phyloP scores from a whole-genome alignment of 2,329 filamentous ascomycete genomes.

The Penicillium sp. region DNA sequence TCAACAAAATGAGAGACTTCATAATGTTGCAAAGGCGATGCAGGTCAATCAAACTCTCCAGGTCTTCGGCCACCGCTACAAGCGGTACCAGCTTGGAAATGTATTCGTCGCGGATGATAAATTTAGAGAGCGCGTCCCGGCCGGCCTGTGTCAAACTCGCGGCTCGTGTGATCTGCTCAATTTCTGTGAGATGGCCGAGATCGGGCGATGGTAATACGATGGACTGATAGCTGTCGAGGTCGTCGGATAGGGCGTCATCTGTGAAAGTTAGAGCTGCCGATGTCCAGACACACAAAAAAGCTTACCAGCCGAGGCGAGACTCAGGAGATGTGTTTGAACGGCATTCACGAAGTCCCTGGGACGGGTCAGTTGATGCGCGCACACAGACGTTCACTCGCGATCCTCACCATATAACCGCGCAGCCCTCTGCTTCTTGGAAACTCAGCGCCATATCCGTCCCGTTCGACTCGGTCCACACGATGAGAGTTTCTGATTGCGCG shows the following conservation, averaged over 20 bases:
- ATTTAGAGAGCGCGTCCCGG: constrained; percentile 84
- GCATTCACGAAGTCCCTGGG: constrained; percentile 85
- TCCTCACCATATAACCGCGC: constrained; percentile 80
- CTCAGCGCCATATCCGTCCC: constrained; percentile 96
- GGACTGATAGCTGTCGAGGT: constrained; percentile 72
- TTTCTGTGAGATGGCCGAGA: constrained; percentile 78
- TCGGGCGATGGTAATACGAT: constrained; percentile 78
- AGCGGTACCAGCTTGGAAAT: constrained; percentile 83
- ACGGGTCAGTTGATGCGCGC: constrained; percentile 16
- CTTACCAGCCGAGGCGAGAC: constrained; percentile 62
- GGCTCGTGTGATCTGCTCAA: constrained; percentile 80
- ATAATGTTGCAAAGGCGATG: constrained; percentile 96
- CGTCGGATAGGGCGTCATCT: constrained; percentile 87
- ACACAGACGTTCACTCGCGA: neutral
- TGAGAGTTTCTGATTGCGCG: constrained; percentile 75
- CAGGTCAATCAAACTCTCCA: constrained; percentile 82
- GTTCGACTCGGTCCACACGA: constrained; percentile 94
- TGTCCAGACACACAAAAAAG: constrained; percentile 23
- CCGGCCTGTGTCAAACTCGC: constrained; percentile 74
- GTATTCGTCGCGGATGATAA: constrained; percentile 82
- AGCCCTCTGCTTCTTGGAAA: constrained; percentile 96
- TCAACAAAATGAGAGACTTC: constrained; percentile 92
- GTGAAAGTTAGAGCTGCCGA: constrained; percentile 13
- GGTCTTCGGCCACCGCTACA: constrained; percentile 84
- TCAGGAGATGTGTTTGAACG: constrained; percentile 74